A percentile compares a stretch with the other conserved stretches of the same genome.
Evolutionary conservation across 2,329 filamentous ascomycete genomes (phyloP).

Genomic region (Stromatinia cepivora): DNA sequence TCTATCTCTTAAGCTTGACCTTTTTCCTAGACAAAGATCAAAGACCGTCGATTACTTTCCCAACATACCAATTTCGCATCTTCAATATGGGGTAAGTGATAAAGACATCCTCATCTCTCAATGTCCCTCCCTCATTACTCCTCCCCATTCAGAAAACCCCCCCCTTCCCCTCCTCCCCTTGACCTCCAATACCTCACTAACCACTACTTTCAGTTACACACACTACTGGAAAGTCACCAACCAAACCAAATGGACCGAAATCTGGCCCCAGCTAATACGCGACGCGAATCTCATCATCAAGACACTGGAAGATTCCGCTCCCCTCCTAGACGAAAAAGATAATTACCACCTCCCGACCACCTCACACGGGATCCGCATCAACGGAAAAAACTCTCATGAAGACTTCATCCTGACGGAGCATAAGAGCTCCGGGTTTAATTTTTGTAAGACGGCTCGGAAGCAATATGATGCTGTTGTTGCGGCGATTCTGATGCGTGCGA

Average conservation of each 20-base stretch:
- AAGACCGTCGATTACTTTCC: not conserved
- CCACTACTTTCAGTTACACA: not conserved
- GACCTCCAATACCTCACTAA: not conserved
- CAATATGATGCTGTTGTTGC: not conserved
- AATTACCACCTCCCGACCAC: not conserved
- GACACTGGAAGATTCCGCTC: not conserved
- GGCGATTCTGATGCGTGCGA: not conserved
- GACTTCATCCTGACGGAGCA: not conserved
- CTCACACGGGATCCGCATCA: not conserved
- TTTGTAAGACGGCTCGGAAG: not conserved
- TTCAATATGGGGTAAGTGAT: not conserved
- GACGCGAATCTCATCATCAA: conserved; percentile 1
- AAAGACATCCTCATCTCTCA: not conserved
- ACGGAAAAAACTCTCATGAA: not conserved
- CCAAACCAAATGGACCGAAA: not conserved
- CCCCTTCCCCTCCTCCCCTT: no score
- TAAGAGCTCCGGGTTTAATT: not conserved
- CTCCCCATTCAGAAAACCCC: not conserved
- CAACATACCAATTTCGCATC: not conserved
- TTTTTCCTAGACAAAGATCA: not conserved
- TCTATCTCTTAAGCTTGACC: not conserved
- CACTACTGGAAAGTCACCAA: not conserved
- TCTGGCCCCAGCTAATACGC: not conserved
- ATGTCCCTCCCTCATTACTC: not conserved
- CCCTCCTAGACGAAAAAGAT: not conserved